Evolutionary conservation across 2,329 filamentous ascomycete genomes (phyloP).

Genomic region (Cercospora zeina): DNA sequence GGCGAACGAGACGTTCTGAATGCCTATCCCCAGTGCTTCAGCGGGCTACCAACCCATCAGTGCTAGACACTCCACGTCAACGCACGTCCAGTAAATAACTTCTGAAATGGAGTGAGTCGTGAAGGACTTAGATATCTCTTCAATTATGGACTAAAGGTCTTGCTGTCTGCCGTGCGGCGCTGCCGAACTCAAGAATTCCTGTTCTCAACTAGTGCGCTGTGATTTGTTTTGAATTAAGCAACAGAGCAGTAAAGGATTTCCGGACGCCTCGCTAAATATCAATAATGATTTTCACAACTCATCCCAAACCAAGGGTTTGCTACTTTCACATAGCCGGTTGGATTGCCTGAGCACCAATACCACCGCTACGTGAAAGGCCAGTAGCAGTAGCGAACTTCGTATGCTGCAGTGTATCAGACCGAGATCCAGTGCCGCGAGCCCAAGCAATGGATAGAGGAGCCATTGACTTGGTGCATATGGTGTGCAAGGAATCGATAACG

Average conservation of each 20-base stretch:
- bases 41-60: too few species aligned
- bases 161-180: neutral
- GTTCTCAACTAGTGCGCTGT: neutral
- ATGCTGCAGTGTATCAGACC: slow-evolving; percentile 42
- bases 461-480: slow-evolving; percentile 67
- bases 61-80: too few species aligned
- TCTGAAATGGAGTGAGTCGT: too few species aligned
- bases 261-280: slow-evolving; percentile 3
- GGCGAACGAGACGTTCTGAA: too few species aligned
- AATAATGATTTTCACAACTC: slow-evolving; percentile 19
- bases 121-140: too few species aligned
- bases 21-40: too few species aligned
- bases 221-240: neutral
- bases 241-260: neutral
- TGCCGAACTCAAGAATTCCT: neutral
- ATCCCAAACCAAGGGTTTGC: slow-evolving; percentile 27
- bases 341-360: slow-evolving; percentile 42
- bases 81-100: too few species aligned
- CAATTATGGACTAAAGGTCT: neutral
- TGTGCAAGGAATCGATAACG: slow-evolving; percentile 67
- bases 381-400: slow-evolving; percentile 45
- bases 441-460: slow-evolving; percentile 66
- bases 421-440: slow-evolving; percentile 67
- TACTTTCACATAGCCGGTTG: slow-evolving; percentile 25
- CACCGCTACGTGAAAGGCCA: slow-evolving; percentile 51